Percentiles rank a stretch among this genome's conserved stretches.
phyloP scores from a whole-genome alignment of 2,329 filamentous ascomycete species.

The Tolypocladium inflatum region DNA sequence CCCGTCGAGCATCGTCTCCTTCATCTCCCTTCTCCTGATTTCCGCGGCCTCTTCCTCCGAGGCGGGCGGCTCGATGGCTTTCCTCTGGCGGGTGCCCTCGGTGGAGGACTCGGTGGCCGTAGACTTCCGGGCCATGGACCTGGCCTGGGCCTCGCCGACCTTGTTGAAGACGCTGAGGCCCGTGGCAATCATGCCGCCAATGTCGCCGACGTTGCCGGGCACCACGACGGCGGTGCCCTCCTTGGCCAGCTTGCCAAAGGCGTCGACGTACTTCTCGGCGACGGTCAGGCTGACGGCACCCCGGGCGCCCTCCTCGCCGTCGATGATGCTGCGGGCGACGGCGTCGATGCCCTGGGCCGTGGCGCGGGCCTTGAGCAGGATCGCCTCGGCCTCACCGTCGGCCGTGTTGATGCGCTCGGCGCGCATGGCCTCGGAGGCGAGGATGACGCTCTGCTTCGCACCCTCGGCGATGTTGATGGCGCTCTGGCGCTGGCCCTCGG shows the following conservation, averaged over 20 bases:
- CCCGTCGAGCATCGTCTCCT: slow-evolving; percentile 29
- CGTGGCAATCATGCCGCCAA: slow-evolving; percentile 92
- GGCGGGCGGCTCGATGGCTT: slow-evolving; percentile 8
- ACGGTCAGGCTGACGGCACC: slow-evolving; percentile 79
- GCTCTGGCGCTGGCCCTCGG: slow-evolving; percentile 90
- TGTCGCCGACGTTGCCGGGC: slow-evolving; percentile 92
- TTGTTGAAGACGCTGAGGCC: slow-evolving; percentile 94
- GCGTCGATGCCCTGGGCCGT: slow-evolving; percentile 84
- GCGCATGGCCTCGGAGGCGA: slow-evolving; percentile 85
- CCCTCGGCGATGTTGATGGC: slow-evolving; percentile 99
- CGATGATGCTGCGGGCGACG: slow-evolving; percentile 65
- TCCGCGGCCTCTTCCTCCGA: slow-evolving; percentile 7
- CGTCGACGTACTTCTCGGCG: slow-evolving; percentile 96
- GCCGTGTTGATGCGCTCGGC: slow-evolving; percentile 91
- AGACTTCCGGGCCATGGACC: slow-evolving; percentile 48
- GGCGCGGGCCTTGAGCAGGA: slow-evolving; percentile 72
- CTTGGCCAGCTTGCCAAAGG: slow-evolving; percentile 84
- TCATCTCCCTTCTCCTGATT: slow-evolving; percentile 16
- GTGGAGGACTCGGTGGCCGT: slow-evolving; percentile 19
- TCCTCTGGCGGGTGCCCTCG: slow-evolving; percentile 8
- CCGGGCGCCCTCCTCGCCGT: slow-evolving; percentile 67
- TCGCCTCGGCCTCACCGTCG: slow-evolving; percentile 88
- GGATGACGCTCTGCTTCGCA: slow-evolving; percentile 90
- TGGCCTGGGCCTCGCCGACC: slow-evolving; percentile 71
- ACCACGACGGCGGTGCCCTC: slow-evolving; percentile 94